phyloP scores from a whole-genome alignment of 2,329 filamentous ascomycete genomes.

The Fusarium sp. region DNA sequence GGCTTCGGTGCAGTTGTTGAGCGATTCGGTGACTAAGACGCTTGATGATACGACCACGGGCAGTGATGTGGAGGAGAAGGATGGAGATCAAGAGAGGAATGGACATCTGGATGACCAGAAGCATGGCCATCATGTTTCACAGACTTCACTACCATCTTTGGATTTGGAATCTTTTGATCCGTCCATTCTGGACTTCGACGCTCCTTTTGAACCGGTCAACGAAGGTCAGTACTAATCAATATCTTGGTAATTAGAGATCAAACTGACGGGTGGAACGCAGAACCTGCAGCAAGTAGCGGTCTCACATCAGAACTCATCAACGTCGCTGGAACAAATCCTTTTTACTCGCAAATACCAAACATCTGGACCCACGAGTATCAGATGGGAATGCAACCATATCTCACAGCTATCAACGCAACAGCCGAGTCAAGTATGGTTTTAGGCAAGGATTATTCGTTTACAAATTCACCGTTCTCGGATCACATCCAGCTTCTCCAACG shows the following conservation, averaged over 20 bases:
- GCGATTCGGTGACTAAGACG: conserved; percentile 44
- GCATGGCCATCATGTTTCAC: not conserved
- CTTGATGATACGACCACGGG: conserved; percentile 37
- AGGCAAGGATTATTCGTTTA: conserved; percentile 46
- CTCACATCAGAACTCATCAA: conserved; percentile 20
- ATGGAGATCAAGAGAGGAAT: not conserved
- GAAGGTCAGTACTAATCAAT: not conserved
- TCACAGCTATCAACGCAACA: conserved; percentile 44
- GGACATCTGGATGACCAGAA: not conserved
- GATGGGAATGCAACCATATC: conserved; percentile 49
- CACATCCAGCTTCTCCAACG: conserved; percentile 49
- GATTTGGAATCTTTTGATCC: conserved; percentile 10
- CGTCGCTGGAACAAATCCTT: conserved; percentile 18
- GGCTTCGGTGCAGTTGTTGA: conserved; percentile 45
- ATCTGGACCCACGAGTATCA: conserved; percentile 52
- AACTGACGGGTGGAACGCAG: not conserved
- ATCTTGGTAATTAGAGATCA: fast-evolving
- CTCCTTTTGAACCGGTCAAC: not conserved
- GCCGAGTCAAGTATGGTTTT: conserved; percentile 38
- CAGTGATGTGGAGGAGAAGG: not conserved
- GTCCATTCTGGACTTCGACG: conserved; percentile 12
- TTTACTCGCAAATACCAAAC: conserved; percentile 48
- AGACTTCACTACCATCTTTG: not conserved
- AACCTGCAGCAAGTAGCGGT: not conserved
- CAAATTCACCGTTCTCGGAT: conserved; percentile 52